These are phyloP conservation scores for Papiliotrema terrestris DNA, from an alignment of 1,284 basidiomycete species.

Conservation along the genomic window DNA sequence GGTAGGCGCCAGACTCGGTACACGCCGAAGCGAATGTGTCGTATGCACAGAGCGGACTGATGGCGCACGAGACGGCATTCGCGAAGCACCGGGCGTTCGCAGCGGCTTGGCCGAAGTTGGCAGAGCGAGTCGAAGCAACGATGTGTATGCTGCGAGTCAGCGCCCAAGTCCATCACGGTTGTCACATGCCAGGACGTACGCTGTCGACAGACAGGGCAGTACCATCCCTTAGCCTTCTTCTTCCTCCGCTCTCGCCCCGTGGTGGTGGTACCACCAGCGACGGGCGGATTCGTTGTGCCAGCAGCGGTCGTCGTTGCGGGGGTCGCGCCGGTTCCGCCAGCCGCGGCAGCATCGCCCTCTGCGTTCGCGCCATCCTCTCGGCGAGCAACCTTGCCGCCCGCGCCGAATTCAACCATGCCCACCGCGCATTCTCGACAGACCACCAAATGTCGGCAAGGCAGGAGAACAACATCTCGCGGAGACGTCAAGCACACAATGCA, in stretches of 20 bases:
- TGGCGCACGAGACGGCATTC: constrained; percentile 21
- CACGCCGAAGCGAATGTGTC: constrained; percentile 17
- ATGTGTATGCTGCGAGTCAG: constrained; percentile 67
- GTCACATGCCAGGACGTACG: constrained; percentile 53
- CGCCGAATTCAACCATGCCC: constrained; percentile 92
- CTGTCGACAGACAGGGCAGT: constrained; percentile 88
- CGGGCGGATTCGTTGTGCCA: constrained; percentile 37
- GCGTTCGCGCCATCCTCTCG: constrained; percentile 50
- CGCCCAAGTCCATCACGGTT: not conserved
- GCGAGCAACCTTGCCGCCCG: constrained; percentile 74
- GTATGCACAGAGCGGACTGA: constrained; percentile 26
- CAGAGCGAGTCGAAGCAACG: constrained; percentile 75
- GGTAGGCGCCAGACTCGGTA: constrained; percentile 35
- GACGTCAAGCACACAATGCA: constrained; percentile 82
- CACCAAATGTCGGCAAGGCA: constrained; percentile 84
- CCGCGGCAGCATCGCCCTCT: constrained; percentile 22
- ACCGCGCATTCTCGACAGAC: constrained; percentile 87
- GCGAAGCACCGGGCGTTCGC: constrained; percentile 14
- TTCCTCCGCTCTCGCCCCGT: constrained; percentile 58
- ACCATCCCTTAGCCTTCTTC: constrained; percentile 89
- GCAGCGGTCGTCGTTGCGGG: constrained; percentile 16
- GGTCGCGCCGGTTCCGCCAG: constrained; percentile 14
- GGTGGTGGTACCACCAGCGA: constrained; percentile 42
- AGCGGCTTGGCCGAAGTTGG: constrained; percentile 54
- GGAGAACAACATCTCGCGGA: constrained; percentile 79